phyloP scores from a whole-genome alignment of 2,329 filamentous ascomycete species.

The Geosmithia morbida region DNA sequence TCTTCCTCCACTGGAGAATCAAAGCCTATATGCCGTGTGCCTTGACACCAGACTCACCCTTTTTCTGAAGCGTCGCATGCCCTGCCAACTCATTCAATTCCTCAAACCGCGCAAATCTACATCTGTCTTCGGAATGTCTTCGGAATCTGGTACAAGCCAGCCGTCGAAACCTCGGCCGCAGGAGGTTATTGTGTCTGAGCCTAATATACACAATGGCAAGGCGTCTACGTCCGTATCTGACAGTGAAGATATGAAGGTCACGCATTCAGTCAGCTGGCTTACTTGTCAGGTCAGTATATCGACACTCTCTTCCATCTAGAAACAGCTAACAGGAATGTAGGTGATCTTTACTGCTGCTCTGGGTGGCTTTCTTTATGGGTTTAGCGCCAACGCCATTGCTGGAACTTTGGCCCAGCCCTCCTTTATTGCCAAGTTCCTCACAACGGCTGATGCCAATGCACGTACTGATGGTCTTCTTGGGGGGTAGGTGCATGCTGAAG shows the following conservation, averaged over 20 bases:
- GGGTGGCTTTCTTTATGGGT: constrained; percentile 5
- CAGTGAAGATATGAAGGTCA: not conserved
- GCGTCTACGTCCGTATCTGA: not conserved
- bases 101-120: not conserved
- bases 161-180: not conserved
- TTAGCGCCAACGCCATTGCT: constrained; percentile 7
- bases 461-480: not conserved
- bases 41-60: not conserved
- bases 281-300: not conserved
- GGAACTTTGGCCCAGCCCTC: constrained; percentile 7
- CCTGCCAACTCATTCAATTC: no score
- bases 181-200: not conserved
- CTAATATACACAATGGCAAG: not conserved
- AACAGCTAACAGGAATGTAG: not conserved
- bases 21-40: not conserved
- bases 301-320: not conserved
- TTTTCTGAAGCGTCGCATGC: not conserved
- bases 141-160: not conserved
- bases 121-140: not conserved
- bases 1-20: not conserved
- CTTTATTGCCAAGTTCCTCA: constrained; percentile 6
- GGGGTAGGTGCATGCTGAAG: not conserved
- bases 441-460: constrained; percentile 1
- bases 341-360: constrained; percentile 6
- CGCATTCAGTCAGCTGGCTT: not conserved